Base-by-base conservation (phyloP, 139 green algal species). In the Picochlorum sp. region DNA sequence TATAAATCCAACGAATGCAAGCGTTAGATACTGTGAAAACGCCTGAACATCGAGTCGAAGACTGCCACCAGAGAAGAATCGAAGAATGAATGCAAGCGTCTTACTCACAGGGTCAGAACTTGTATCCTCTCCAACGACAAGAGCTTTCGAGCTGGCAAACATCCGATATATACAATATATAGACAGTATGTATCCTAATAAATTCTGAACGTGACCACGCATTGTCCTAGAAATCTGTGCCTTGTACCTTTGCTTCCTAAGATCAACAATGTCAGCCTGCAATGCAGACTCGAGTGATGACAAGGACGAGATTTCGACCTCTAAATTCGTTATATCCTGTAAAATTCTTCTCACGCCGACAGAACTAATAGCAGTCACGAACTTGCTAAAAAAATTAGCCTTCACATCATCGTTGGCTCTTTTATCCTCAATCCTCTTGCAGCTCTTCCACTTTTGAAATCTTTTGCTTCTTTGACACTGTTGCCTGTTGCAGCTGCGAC, bases 1-100 rank as follows among this genome's bases (percentile, higher is more conserved):
- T 75, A 95, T 92, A 62, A 78, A 81, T n/a, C 81, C 88, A 44
- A 95, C 88, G 68, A 95, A 95, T 3, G 82, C 51, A 14, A 95
- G 76, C 8, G 84, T 94, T 26, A 93, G 55, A 78, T 95, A 95
- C 72, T 81, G 83, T 2, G 70, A 81, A 3, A 90, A 67, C 24
- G 77, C 34, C 24, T 57, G 45, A 2, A 83, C 74, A 69, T 93
- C 79, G 2, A 90, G 34, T 15, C 65, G 45, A 6, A 92, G 57
- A 32, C 70, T 68, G 4, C 82, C 82, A 18, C 80, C 67, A 1
- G 70, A 80, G 45, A 90, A 75, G 3, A 71, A 45, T 21, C 74
- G 68, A 57, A 95, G 67, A 24, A 60, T 68, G 11, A 92, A 69
- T 45, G 80, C 74, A 9, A 95, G 51, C 3, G 49, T 69, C 54